These are phyloP conservation scores for Parietaria judaica DNA, from an alignment of 306 rosid genomes.

Conservation along the genomic window DNA sequence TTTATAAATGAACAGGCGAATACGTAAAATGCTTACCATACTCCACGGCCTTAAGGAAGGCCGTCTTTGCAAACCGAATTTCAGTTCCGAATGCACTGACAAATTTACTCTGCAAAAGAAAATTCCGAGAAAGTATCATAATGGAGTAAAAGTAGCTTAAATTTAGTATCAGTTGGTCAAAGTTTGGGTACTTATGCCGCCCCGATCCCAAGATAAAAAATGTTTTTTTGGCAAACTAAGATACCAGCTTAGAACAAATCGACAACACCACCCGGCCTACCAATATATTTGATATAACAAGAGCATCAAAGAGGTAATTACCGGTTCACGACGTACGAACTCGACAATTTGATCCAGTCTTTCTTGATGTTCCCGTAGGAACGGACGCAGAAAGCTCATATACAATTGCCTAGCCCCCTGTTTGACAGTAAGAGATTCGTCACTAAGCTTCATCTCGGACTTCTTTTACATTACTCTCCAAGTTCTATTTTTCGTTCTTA, in stretches of 20 bases:
- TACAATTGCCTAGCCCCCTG: conserved; percentile 49
- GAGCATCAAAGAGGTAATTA: conserved; percentile 21
- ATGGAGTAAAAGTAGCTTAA: background rate
- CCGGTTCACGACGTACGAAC: conserved; percentile 31
- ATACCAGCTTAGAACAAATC: too few relatives aligned
- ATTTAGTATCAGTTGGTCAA: too few relatives aligned
- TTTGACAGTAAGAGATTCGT: conserved; percentile 13
- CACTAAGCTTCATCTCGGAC: background rate
- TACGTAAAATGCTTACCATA: conserved; percentile 23
- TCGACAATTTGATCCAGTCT: conserved; percentile 36
- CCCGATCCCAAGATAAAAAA: too few relatives aligned
- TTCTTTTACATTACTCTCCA: background rate
- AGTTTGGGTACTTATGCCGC: too few relatives aligned
- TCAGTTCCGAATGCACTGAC: conserved; percentile 37
- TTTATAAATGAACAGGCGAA: background rate
- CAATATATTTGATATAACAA: background rate
- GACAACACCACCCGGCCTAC: too few relatives aligned
- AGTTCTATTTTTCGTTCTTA: background rate
- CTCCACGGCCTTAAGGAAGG: conserved; percentile 18
- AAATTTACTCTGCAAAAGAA: conserved; percentile 36
- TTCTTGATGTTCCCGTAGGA: conserved; percentile 43
- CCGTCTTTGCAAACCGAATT: conserved; percentile 28
- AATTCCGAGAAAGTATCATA: background rate
- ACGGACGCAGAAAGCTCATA: conserved; percentile 40
- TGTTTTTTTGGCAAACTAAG: too few relatives aligned